A percentile compares a stretch with the other conserved stretches of the same genome.
Evolutionary conservation across 345 rosid species (phyloP).

Genomic region (Pugionium cornutum): DNA sequence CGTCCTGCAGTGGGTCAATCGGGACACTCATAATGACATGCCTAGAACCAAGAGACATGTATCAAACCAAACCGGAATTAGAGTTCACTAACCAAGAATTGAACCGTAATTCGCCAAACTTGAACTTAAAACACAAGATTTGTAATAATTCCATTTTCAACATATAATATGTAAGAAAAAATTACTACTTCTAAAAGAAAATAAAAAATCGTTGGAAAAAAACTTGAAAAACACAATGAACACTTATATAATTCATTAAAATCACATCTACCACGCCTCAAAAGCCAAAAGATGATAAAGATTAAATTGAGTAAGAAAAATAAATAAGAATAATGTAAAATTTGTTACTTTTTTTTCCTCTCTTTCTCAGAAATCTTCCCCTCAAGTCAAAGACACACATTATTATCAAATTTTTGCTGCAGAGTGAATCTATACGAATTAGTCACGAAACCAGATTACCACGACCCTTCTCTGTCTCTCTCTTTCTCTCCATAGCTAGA

Average conservation of each 20-base stretch:
- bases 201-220: too few relatives aligned
- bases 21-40: too few relatives aligned
- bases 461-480: slow-evolving; percentile 10
- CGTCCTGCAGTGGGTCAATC: too few relatives aligned
- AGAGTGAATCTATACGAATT: neutral
- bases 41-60: too few relatives aligned
- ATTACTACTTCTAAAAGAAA: too few relatives aligned
- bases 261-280: slow-evolving; percentile 6
- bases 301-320: slow-evolving; percentile 1
- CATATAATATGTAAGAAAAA: too few relatives aligned
- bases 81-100: too few relatives aligned
- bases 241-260: neutral
- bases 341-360: neutral
- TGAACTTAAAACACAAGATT: too few relatives aligned
- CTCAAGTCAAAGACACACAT: slow-evolving; percentile 27
- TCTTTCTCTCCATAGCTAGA: slow-evolving; percentile 10
- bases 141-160: too few relatives aligned
- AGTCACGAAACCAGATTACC: slow-evolving; percentile 31
- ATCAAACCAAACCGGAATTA: too few relatives aligned
- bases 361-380: slow-evolving; percentile 10
- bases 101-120: too few relatives aligned
- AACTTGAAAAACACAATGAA: too few relatives aligned
- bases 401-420: slow-evolving; percentile 10
- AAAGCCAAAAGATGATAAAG: neutral
- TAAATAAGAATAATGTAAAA: neutral